Percentiles rank a stretch among this genome's conserved stretches.
These are phyloP conservation scores for Sequoiadendron giganteum DNA, from an alignment of 75 land plant genomes.

Conservation along the genomic window DNA sequence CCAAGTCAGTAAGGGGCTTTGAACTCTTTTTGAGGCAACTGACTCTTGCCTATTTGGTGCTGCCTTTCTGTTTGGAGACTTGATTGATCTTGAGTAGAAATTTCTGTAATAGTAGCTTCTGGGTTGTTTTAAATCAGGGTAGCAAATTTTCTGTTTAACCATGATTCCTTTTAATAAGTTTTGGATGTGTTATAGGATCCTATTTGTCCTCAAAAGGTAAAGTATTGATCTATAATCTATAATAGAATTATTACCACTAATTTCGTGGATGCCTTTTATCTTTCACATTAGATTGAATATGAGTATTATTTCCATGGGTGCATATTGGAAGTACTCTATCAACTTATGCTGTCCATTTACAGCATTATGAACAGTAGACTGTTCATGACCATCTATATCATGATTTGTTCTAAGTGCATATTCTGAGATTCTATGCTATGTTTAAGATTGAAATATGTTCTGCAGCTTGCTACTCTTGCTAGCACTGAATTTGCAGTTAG, in stretches of 20 bases:
- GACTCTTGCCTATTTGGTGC: not conserved
- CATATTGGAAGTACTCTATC: too few species aligned
- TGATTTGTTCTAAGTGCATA: too few species aligned
- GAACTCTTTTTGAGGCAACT: not conserved
- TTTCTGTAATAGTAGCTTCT: not conserved
- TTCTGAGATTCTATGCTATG: too few species aligned
- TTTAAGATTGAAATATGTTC: too few species aligned
- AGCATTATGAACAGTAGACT: too few species aligned
- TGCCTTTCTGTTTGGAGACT: not conserved
- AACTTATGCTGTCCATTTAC: too few species aligned
- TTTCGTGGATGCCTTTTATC: not conserved
- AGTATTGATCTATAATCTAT: not conserved
- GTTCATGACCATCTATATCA: too few species aligned
- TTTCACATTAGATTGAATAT: too few species aligned
- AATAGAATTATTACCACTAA: not conserved
- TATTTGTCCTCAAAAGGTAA: not conserved
- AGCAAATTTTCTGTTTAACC: not conserved
- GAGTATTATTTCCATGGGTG: too few species aligned
- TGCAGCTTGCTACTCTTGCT: too few species aligned
- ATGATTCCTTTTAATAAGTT: not conserved
- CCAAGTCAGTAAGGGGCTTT: not conserved
- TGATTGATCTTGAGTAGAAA: not conserved
- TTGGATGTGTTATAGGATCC: not conserved
- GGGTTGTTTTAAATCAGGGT: not conserved
- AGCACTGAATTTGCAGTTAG: too few species aligned